Evolutionary conservation across 2,329 filamentous ascomycete genomes (phyloP).

Genomic region (Thielaviopsis punctulata): DNA sequence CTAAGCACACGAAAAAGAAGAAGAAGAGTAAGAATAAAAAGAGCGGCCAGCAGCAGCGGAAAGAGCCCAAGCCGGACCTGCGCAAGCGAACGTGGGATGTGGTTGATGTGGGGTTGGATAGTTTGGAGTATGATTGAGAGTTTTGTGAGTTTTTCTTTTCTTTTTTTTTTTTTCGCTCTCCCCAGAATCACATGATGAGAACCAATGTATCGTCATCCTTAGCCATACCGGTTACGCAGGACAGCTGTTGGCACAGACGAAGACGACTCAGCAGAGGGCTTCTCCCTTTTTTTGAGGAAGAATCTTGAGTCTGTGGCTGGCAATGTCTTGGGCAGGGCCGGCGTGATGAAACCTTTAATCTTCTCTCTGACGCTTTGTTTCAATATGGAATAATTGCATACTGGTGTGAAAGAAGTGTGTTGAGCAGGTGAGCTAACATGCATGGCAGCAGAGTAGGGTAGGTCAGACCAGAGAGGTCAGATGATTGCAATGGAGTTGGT

Average conservation of each 20-base stretch:
- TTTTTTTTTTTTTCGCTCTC: constrained; percentile 12
- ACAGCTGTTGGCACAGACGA: constrained; percentile 16
- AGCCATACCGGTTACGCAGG: constrained; percentile 44
- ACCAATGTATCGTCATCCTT: constrained; percentile 86
- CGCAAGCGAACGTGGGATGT: constrained; percentile 52
- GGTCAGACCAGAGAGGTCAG: too few species aligned
- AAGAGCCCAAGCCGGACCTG: constrained; percentile 39
- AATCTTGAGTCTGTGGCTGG: constrained; percentile 3
- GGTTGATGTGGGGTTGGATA: constrained; percentile 42
- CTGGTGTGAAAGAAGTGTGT: neutral
- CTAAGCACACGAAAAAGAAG: constrained; percentile 22
- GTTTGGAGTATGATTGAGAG: constrained; percentile 40
- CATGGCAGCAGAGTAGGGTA: neutral
- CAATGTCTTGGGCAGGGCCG: constrained; percentile 5
- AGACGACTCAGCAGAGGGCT: constrained; percentile 1
- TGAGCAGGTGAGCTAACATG: neutral
- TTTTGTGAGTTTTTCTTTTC: constrained; percentile 12
- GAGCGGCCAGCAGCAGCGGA: constrained; percentile 12
- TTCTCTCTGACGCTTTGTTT: constrained; percentile 30
- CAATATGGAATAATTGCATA: neutral
- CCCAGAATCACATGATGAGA: constrained; percentile 63
- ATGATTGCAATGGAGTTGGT: too few species aligned
- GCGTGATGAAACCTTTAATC: constrained; percentile 28
- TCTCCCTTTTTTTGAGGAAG: constrained; percentile 1
- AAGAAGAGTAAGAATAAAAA: constrained; percentile 22